phyloP scores from a whole-genome alignment of 148 eudicot genomes.

The Cornus kousa region DNA sequence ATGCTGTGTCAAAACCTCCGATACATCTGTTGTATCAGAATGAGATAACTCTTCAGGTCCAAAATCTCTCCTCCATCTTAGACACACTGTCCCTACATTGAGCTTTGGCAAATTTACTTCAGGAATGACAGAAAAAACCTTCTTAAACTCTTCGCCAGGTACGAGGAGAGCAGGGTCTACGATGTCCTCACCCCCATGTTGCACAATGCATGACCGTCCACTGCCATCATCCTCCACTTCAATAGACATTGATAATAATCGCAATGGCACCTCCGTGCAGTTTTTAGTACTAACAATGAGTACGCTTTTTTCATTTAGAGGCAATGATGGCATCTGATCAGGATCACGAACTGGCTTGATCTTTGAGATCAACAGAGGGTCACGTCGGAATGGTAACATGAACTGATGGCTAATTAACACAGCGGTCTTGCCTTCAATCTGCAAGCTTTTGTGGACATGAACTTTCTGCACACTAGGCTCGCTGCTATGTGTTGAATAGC shows the following conservation, averaged over 20 bases:
- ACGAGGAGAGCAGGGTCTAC: constrained; percentile 48
- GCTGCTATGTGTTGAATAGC: constrained; percentile 62
- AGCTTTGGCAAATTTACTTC: constrained; percentile 42
- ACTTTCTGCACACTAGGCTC: constrained; percentile 64
- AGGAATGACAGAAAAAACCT: constrained; percentile 69
- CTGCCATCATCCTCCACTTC: constrained; percentile 53
- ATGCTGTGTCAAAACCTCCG: constrained; percentile 64
- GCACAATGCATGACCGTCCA: constrained; percentile 39
- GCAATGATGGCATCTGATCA: constrained; percentile 56
- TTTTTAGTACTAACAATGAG: constrained; percentile 73
- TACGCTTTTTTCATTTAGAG: constrained; percentile 68
- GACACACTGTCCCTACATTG: constrained; percentile 58
- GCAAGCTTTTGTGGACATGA: constrained; percentile 89
- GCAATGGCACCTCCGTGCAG: constrained; percentile 81
- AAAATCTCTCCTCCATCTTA: constrained; percentile 71
- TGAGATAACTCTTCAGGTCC: constrained; percentile 18
- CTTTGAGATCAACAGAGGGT: constrained; percentile 73
- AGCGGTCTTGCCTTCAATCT: constrained; percentile 88
- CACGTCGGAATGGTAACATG: constrained; percentile 80
- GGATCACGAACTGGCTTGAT: constrained; percentile 44
- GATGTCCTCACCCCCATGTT: constrained; percentile 38
- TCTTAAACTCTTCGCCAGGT: constrained; percentile 80
- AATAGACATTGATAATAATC: constrained; percentile 63
- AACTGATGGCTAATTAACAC: constrained; percentile 60
- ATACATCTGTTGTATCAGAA: constrained; percentile 9